Conservation (phyloP, 768 basidiomycete species). For the Boletus reticuloceps region DNA sequence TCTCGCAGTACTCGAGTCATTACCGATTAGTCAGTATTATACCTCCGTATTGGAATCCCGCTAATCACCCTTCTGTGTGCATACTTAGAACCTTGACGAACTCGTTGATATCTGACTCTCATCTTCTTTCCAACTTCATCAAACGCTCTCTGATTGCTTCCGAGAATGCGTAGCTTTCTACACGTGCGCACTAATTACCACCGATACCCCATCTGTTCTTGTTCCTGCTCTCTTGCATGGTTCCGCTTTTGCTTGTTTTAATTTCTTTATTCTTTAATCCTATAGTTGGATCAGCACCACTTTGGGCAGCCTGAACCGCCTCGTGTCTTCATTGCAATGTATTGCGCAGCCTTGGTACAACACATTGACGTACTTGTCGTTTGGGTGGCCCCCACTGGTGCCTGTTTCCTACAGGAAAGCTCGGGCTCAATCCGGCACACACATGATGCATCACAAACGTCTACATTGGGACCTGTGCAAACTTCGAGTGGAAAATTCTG, state of each 20-base stretch:
- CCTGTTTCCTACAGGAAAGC: not conserved
- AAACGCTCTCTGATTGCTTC: not conserved
- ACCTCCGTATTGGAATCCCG: not conserved
- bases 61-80: not conserved
- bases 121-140: no score
- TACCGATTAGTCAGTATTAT: slow-evolving; percentile 17
- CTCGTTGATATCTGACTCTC: slow-evolving; percentile 15
- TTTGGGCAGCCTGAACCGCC: not conserved
- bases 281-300: not conserved
- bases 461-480: no score
- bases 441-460: no score
- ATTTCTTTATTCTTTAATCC: not conserved
- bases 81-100: slow-evolving; percentile 22
- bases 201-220: not conserved
- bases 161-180: not conserved
- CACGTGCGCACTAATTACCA: not conserved
- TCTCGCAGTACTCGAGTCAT: slow-evolving; percentile 23
- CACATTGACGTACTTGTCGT: no score
- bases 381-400: no score
- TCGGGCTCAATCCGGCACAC: not conserved
- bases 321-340: not conserved
- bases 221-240: not conserved
- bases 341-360: not conserved
- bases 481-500: no score
- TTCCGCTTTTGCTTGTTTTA: not conserved